These are phyloP conservation scores for Pythium aristosporum DNA, from an alignment of 352 stramenopile species.

Conservation along the genomic window DNA sequence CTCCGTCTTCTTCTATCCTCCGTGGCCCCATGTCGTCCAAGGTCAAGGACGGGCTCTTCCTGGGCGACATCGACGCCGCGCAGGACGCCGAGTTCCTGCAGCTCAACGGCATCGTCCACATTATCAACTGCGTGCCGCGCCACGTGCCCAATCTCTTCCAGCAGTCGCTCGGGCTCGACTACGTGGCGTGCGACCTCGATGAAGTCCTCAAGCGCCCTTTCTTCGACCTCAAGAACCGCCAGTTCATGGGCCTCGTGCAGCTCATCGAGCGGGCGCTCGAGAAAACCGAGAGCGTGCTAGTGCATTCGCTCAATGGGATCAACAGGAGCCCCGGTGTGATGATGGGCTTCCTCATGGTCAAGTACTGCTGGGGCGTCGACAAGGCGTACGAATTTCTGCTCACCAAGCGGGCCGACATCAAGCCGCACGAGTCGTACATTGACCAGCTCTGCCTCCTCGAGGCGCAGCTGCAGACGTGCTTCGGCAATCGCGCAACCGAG, in stretches of 20 bases:
- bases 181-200: slow-evolving; percentile 70
- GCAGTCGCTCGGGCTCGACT: slow-evolving; percentile 79
- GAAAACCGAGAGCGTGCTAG: slow-evolving; percentile 82
- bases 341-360: slow-evolving; percentile 91
- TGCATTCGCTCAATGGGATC: slow-evolving; percentile 84
- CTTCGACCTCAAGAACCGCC: slow-evolving; percentile 83
- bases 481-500: slow-evolving; percentile 41
- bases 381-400: slow-evolving; percentile 91
- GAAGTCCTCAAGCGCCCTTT: slow-evolving; percentile 66
- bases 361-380: slow-evolving; percentile 91
- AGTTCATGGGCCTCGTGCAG: slow-evolving; percentile 79
- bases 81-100: slow-evolving; percentile 93
- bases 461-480: slow-evolving; percentile 55
- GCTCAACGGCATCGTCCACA: slow-evolving; percentile 91
- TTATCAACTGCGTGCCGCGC: slow-evolving; percentile 91
- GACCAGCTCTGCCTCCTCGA: slow-evolving; percentile 73
- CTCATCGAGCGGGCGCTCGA: slow-evolving; percentile 83
- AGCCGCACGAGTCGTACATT: slow-evolving; percentile 73
- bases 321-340: slow-evolving; percentile 84
- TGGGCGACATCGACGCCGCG: slow-evolving; percentile 90
- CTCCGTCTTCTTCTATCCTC: slow-evolving; percentile 5
- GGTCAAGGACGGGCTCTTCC: slow-evolving; percentile 94
- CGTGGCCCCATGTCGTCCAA: slow-evolving; percentile 85
- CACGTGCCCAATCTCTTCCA: slow-evolving; percentile 92
- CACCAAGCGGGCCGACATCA: slow-evolving; percentile 87